Evolutionary conservation across 345 rosid species (phyloP), one percentile per base, ranked within the genome.

Genomic region (Gossypioides kirkii): DNA sequence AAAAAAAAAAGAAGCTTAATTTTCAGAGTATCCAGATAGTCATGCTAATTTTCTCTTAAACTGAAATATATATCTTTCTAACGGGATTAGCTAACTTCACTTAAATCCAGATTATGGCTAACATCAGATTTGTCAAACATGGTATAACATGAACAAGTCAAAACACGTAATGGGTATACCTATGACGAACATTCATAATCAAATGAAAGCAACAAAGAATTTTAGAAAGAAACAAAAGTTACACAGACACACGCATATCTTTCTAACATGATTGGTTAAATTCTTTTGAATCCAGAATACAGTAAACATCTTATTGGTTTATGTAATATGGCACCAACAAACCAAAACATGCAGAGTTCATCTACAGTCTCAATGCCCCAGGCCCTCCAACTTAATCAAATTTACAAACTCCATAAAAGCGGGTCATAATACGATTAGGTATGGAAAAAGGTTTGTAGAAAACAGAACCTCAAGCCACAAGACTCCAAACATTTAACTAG

Each of bases 261-360:
- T 25, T 60, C 64, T 60, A 60, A 14, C 10, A 60, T 10, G 38
- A 60, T 28, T 6, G 42, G 63, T 59, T 59, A 59, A 25, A 59
- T 59, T 25, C 41, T 12, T 14, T 6, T 26, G 9, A 32, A 61
- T 23, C 18, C 5, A 7, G 7, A 32, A 43, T 61, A 32, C 36
- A 22, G 45, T 6, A 17, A n/a, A 61, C 6, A 61, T 61, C 46
- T 36, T 23, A 61, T 36, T 36, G 67, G 23, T 2, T 3, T 38
- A 38, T 38, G 47, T 18, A 36, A 25, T 62, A 38, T 38, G 25
- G 46, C 25, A 62, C 67, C 46, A 38, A 41, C 16, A 62, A 38
- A 62, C 67, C 20, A 62, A 62, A 61, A 62, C 67, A 62, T 17
- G 47, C 67, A 61, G 67, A 36, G 11, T 36, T 61, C 46, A 62